Evolutionary conservation across 1,139 yeast species (phyloP), one percentile per base, ranked within the genome.

Genomic region (Yamadazyma dushanensis): DNA sequence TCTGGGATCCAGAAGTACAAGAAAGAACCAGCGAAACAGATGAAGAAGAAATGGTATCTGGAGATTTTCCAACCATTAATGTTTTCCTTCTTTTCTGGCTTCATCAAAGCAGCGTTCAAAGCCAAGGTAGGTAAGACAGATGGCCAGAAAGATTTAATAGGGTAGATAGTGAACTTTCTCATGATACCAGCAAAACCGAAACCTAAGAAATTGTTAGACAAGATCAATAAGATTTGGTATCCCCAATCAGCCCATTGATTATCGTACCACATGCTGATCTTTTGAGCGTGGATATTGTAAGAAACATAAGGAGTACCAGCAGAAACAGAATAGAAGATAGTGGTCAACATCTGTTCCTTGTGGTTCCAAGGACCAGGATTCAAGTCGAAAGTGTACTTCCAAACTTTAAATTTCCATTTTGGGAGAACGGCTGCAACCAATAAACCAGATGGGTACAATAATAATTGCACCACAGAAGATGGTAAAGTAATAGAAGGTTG

Each of bases 131-230:
- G 80, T 45, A 78, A 53, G 29, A 67, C 52, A 8, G 76, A 64
- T 36, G 84, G 84, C 82, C 84, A 80, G 36, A 78, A 54, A 29
- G 78, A 66, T 37, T 68, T 65, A 14, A 66, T 59, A 16, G 86
- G 85, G 49, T 80, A 79, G 15, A 80, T 69, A 10, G 75, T 70
- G 44, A 80, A 68, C 37, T 68, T 69, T 49, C 85, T 68, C 56
- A 78, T 56, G 16, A 81, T 49, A 39, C 87, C 84, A 25, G 85
- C 82, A 49, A 79, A 67, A 2, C 83, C 83, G 46, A 78, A 73
- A 16, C 88, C 87, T 50, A 81, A 53, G 43, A 70, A 72, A 50
- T 79, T 80, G 4, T 83, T 70, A 2, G 81, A 65, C 26, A 78
- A 48, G 4, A 73, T 65, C 31, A 80, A 55, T 35, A 76, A 53